Percentiles rank a stretch among this genome's conserved stretches.
These are phyloP conservation scores for Solanum boliviense DNA, from an alignment of 257 asterid genomes.

Conservation along the genomic window DNA sequence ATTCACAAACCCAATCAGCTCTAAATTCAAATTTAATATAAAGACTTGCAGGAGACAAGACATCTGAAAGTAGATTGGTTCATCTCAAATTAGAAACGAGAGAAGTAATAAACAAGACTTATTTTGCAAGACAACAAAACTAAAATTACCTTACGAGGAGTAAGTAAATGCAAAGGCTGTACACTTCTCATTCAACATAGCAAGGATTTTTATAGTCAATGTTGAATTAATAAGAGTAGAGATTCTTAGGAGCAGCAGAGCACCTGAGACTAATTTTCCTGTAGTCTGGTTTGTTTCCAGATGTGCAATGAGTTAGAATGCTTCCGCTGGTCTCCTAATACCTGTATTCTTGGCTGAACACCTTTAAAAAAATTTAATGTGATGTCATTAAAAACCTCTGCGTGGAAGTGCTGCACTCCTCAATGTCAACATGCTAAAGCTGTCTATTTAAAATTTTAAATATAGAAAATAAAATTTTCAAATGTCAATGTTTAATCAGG, in stretches of 20 bases:
- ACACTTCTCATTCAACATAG: background rate
- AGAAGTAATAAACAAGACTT: background rate
- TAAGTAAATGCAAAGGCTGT: background rate
- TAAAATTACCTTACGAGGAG: background rate
- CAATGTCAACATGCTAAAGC: background rate
- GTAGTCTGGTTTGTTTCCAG: background rate
- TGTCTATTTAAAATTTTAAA: too few relatives aligned
- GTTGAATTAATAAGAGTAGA: background rate
- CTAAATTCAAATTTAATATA: background rate
- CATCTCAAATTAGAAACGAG: background rate
- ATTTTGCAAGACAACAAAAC: background rate
- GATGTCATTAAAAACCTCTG: background rate
- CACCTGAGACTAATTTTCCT: background rate
- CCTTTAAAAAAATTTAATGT: background rate
- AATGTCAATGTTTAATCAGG: too few relatives aligned
- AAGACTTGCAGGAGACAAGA: background rate
- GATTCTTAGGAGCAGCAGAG: background rate
- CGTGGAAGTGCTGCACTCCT: background rate
- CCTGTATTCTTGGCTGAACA: background rate
- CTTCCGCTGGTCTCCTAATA: background rate
- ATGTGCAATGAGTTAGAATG: background rate
- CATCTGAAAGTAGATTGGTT: background rate
- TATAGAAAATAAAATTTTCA: too few relatives aligned
- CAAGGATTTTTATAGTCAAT: background rate
- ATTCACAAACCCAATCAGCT: background rate